Percentiles rank a stretch among this genome's conserved stretches.
These are phyloP conservation scores for Pichia deserticola DNA, from an alignment of 805 yeast genomes.

Conservation along the genomic window DNA sequence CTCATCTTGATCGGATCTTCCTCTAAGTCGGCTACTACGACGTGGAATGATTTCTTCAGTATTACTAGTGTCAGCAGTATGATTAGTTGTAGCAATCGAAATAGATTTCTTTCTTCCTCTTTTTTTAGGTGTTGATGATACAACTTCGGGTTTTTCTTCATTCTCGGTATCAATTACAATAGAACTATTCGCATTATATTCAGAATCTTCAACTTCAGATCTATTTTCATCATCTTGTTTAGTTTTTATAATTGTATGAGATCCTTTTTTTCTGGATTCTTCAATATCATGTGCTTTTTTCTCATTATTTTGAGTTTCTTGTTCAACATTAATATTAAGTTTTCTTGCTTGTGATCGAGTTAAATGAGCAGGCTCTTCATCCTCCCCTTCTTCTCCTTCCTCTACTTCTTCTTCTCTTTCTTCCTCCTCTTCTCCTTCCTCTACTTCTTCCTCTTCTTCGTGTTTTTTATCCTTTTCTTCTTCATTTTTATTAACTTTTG, in stretches of 20 bases:
- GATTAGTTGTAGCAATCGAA: neutral
- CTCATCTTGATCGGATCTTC: constrained; percentile 15
- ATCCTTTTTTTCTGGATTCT: neutral
- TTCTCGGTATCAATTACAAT: neutral
- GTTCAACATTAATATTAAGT: constrained; percentile 4
- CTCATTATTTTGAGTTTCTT: constrained; percentile 6
- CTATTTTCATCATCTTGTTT: neutral
- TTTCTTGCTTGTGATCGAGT: constrained; percentile 9
- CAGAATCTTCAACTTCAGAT: neutral
- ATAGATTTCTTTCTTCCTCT: constrained; percentile 2
- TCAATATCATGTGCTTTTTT: constrained; percentile 3
- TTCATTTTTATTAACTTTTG: neutral
- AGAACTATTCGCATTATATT: neutral
- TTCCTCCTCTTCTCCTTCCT: neutral
- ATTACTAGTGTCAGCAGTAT: no score
- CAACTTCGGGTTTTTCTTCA: neutral
- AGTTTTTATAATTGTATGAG: neutral
- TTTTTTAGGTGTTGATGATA: neutral
- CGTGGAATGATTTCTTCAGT: constrained; percentile 5
- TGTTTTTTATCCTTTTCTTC: neutral
- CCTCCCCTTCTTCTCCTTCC: neutral
- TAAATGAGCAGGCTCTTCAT: constrained; percentile 8
- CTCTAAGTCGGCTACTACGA: constrained; percentile 9
- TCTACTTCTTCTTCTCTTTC: neutral
- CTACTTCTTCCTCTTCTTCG: neutral